phyloP scores from a whole-genome alignment of 345 rosid genomes.

The Gossypium rotundifolium region DNA sequence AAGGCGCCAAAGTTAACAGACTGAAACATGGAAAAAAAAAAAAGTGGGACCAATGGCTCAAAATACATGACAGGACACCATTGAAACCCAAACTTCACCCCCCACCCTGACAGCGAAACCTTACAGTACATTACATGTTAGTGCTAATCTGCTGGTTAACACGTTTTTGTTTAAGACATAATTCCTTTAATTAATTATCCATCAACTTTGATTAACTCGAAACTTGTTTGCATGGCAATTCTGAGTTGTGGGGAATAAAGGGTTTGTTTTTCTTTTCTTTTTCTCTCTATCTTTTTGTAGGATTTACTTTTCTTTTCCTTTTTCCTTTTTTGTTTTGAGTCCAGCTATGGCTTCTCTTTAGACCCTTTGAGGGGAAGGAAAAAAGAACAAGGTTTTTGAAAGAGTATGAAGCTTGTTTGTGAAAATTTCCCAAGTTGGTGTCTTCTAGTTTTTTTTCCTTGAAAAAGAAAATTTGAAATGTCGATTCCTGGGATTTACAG shows the following conservation, averaged over 20 bases:
- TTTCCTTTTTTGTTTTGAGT: neutral
- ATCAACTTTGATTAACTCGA: neutral
- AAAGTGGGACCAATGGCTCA: constrained; percentile 11
- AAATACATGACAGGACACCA: constrained; percentile 14
- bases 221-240: neutral
- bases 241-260: constrained; percentile 29
- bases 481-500: constrained; percentile 20
- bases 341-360: neutral
- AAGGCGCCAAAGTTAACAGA: constrained; percentile 22
- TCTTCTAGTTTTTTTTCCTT: neutral
- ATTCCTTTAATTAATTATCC: neutral
- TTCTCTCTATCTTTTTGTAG: constrained; percentile 7
- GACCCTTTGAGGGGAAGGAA: neutral
- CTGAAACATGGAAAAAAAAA: neutral
- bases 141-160: neutral
- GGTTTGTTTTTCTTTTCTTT: neutral
- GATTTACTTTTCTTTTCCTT: constrained; percentile 15
- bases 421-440: neutral
- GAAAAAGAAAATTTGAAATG: constrained; percentile 8
- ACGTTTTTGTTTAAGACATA: neutral
- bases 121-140: too few relatives aligned
- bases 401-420: neutral
- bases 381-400: neutral
- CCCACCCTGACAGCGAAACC: neutral
- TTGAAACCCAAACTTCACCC: constrained; percentile 34